These are phyloP conservation scores for Zygosaccharomyces sapae DNA, from an alignment of 1,139 yeast species.

Conservation along the genomic window DNA sequence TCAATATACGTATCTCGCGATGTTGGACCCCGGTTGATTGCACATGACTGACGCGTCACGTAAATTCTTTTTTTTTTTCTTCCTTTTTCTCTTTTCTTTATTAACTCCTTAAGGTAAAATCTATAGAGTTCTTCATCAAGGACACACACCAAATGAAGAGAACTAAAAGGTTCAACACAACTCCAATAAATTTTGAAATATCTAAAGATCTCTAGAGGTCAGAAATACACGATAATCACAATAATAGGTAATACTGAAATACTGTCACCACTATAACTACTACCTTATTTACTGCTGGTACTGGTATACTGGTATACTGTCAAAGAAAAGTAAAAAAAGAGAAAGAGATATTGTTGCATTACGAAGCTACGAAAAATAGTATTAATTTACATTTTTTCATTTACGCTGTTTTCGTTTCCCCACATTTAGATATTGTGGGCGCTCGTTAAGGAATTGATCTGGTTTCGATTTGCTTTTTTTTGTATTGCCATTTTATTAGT, in stretches of 20 bases:
- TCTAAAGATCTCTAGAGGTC: background rate
- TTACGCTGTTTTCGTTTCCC: background rate
- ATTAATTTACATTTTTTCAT: background rate
- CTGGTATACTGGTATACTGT: background rate
- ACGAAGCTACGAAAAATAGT: background rate
- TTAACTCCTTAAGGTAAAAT: constrained; percentile 7
- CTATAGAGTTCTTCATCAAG: background rate
- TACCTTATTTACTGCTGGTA: background rate
- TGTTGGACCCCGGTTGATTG: background rate
- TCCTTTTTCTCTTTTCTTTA: background rate
- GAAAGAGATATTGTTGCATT: background rate
- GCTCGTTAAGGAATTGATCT: background rate
- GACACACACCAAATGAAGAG: constrained; percentile 1
- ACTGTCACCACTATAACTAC: background rate
- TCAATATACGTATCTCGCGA: background rate
- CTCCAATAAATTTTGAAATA: background rate
- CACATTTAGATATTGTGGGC: background rate
- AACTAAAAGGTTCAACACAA: background rate
- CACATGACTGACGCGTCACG: constrained; percentile 2
- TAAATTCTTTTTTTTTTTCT: background rate
- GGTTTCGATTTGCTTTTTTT: background rate
- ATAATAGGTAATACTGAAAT: background rate
- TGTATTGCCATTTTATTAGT: background rate
- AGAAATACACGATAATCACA: background rate
- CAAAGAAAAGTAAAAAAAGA: background rate